Evolutionary conservation across 2,329 filamentous ascomycete genomes (phyloP), one percentile per base, ranked within the genome.

Genomic region (Xylaria sp.): DNA sequence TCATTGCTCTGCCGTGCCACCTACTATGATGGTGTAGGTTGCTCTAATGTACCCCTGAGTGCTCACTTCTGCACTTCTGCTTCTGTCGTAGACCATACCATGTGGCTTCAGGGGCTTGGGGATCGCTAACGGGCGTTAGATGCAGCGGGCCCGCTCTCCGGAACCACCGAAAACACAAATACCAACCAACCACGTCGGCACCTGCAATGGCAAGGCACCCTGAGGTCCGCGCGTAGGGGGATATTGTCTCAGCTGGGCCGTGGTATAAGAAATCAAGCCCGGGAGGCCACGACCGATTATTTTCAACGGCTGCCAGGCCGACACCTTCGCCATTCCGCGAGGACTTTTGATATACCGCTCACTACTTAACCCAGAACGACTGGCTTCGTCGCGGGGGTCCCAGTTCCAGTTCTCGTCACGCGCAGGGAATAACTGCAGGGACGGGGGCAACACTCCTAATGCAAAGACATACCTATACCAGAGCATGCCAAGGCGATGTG

Each of bases 91-190:
- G 29, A n/a, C n/a, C 17, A 19, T 13, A 54, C 31, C 21, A 52
- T 40, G 33, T 48, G 53, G 47, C 47, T 53, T 47, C 19, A 4
- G 44, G 44, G 57, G 43, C 27, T 15, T 41, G 21, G 23, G 31
- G 54, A 57, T 27, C 54, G 47, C 37, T 40, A 40, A 47, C 19
- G 2, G n/a, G 41, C 41, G 58, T 47, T 40, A 40, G 38, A 38
- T 15, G 33, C 19, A 46, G 13, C 11, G 21, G 44, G 44, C 13
- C 52, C 58, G 46, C 23, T 61, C 51, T 61, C 58, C 58, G 53
- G 53, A 47, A 8, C 44, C 17, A 17, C 19, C 53, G n/a, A n/a
- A n/a, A n/a, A 56, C 38, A 31, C 53, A 13, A 40, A 21, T 11
- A 17, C 6, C 21, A 19, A 10, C 8, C 13, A 15, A 15, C 25